Conservation (phyloP, 73 alveolate genomes). For the Effrenium voratum region DNA sequence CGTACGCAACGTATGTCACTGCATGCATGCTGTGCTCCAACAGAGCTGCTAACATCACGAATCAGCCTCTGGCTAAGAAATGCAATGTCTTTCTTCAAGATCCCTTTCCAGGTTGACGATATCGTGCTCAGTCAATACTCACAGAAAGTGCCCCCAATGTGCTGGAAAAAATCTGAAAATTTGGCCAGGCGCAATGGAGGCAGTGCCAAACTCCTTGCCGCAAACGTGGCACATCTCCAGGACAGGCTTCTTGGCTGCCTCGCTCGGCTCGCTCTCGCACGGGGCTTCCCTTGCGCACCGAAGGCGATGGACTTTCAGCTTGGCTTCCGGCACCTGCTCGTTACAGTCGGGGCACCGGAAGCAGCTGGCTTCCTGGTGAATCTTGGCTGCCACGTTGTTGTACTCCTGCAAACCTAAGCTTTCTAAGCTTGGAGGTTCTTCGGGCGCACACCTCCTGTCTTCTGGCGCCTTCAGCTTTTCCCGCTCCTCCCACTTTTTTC, state of each 20-base stretch:
- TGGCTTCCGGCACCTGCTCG: not conserved
- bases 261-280: not conserved
- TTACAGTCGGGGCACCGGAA: not conserved
- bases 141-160: too few species aligned
- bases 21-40: too few species aligned
- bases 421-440: not conserved
- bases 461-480: not conserved
- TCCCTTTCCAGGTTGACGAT: too few species aligned
- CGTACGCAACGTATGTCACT: too few species aligned
- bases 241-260: not conserved
- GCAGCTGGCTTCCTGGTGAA: not conserved
- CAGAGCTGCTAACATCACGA: too few species aligned
- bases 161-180: too few species aligned
- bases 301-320: not conserved
- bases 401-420: not conserved
- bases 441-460: not conserved
- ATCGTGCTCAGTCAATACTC: too few species aligned
- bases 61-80: too few species aligned
- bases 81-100: too few species aligned
- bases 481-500: slow-evolving; percentile 13
- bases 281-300: too few species aligned
- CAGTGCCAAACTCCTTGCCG: slow-evolving; percentile 98
- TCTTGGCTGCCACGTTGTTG: not conserved
- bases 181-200: slow-evolving; percentile 64
- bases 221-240: slow-evolving; percentile 95